Percentiles rank a stretch among this genome's conserved stretches.
phyloP scores from a whole-genome alignment of 2,329 filamentous ascomycete genomes.

The Xylariales sp. region DNA sequence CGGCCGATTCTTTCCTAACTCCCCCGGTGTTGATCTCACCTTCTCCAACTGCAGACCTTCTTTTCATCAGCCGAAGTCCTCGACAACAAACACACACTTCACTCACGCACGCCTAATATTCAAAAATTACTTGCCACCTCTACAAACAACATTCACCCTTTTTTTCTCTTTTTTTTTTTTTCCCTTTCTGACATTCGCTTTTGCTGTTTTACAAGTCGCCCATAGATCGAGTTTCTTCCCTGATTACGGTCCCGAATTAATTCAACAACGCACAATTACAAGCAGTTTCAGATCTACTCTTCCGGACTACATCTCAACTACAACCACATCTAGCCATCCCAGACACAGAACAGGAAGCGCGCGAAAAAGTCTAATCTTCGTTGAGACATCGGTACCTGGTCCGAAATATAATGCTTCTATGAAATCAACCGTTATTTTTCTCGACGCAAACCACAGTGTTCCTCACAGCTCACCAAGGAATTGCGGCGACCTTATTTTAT shows the following conservation, averaged over 20 bases:
- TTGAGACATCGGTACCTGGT: constrained; percentile 44
- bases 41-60: constrained; percentile 51
- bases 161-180: constrained; percentile 18
- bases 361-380: constrained; percentile 17
- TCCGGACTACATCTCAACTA: constrained; percentile 36
- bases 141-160: constrained; percentile 33
- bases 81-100: constrained; percentile 9
- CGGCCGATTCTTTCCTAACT: constrained; percentile 35
- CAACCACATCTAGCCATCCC: constrained; percentile 14
- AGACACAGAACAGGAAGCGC: not conserved
- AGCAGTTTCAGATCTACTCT: constrained; percentile 37
- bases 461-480: constrained; percentile 21
- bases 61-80: constrained; percentile 45
- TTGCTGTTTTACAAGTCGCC: constrained; percentile 29
- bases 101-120: constrained; percentile 25
- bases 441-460: constrained; percentile 32
- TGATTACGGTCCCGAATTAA: constrained; percentile 46
- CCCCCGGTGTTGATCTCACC: constrained; percentile 36
- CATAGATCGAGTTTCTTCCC: constrained; percentile 35
- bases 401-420: constrained; percentile 45
- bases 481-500: constrained; percentile 10
- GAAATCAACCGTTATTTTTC: constrained; percentile 38
- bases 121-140: constrained; percentile 30
- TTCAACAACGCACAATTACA: constrained; percentile 41
- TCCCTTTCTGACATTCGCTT: constrained; percentile 36